Evolutionary conservation across 305 asterid genomes (phyloP), one percentile per base, ranked within the genome.

Genomic region (Fraxinus floribunda): DNA sequence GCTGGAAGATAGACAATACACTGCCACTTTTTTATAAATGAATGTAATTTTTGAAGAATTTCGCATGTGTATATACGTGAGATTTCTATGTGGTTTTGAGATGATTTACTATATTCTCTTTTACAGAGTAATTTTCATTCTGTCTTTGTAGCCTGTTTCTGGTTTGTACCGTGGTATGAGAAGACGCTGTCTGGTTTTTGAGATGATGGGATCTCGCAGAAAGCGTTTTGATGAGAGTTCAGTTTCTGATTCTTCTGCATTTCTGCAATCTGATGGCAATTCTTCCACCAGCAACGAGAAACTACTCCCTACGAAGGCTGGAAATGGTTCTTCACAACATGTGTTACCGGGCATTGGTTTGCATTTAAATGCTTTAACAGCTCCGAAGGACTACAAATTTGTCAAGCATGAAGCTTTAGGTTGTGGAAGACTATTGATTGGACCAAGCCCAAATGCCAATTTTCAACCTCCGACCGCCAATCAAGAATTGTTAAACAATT

Each of bases 351-450:
- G 97, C 78, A 92, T 97, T 62, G 99, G 99, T 76, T 90, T 97
- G 91, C 99, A 97, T 85, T 88, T 97, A 57, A 97, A 97, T 87
- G 89, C 98, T 71, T 89, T 94, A n/a, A 97, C 98, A 34, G 60
- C 97, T 87, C 83, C 88, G 26, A 91, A 89, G 86, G 95, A 91
- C 76, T 86, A 73, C 78, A 91, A 86, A 82, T 86, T 85, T 22
- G 87, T 83, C 75, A 88, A 86, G 83, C 89, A 84, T 41, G 97
- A 90, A 87, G 78, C 91, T 71, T 87, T 88, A 64, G 85, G 88
- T 41, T 81, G 93, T 16, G 94, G 93, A 77, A 88, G 89, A 88
- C 86, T 94, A 77, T 66, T 91, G 84, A 91, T 91, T 4, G 89
- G 93, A 76, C 95, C 95, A 32, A 83, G 86, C 89, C 84, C 93